A percentile compares a stretch with the other conserved stretches of the same genome.
Conservation (phyloP, 2,329 filamentous ascomycete species). For the Penicillium sp. region DNA sequence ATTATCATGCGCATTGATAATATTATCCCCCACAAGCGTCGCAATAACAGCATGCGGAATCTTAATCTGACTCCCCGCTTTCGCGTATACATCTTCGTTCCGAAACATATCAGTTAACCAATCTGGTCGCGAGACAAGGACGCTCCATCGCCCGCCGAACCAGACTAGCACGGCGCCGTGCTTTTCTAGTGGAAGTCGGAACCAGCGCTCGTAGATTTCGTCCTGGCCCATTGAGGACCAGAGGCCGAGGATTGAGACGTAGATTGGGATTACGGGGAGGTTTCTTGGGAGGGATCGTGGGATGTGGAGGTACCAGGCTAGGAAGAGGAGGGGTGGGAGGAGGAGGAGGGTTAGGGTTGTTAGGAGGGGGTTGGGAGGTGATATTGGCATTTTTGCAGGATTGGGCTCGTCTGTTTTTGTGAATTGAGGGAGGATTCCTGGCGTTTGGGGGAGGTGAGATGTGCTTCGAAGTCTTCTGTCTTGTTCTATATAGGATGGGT, state of each 20-base stretch:
- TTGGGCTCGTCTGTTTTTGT: too few species aligned
- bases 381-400: background rate
- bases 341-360: background rate
- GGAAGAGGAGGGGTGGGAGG: slow-evolving; percentile 5
- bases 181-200: slow-evolving; percentile 24
- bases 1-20: slow-evolving; percentile 37
- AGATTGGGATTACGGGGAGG: slow-evolving; percentile 26
- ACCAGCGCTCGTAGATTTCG: slow-evolving; percentile 26
- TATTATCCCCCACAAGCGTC: slow-evolving; percentile 40
- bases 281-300: slow-evolving; percentile 18
- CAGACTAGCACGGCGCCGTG: slow-evolving; percentile 49
- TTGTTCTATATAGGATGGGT: background rate
- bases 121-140: slow-evolving; percentile 46
- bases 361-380: background rate
- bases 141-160: slow-evolving; percentile 50
- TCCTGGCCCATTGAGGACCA: slow-evolving; percentile 28
- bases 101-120: slow-evolving; percentile 43
- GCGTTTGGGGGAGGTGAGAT: too few species aligned
- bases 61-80: slow-evolving; percentile 44
- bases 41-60: slow-evolving; percentile 42
- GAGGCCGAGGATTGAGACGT: slow-evolving; percentile 25
- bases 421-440: too few species aligned
- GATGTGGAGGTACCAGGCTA: slow-evolving; percentile 25
- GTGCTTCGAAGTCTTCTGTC: too few species aligned
- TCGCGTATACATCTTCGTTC: slow-evolving; percentile 32